Conservation (phyloP, 805 yeast genomes). For the Nakazawaea molendinolei region DNA sequence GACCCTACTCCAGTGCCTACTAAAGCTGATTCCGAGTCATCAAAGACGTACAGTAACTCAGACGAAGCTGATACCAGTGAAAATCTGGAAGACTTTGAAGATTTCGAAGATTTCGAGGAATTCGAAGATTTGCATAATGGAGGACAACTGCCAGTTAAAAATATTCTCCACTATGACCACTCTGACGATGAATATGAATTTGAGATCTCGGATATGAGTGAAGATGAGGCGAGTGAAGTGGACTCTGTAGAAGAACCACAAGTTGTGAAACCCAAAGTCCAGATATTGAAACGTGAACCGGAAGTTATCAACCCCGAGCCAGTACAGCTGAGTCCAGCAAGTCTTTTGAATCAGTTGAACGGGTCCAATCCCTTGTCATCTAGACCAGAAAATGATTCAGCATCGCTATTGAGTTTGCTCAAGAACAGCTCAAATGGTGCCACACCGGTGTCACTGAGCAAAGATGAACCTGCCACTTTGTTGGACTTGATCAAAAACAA, state of each 20-base stretch:
- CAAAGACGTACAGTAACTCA: no score
- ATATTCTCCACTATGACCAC: constrained; percentile 1
- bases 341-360: no score
- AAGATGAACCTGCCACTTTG: background rate
- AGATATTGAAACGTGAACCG: constrained; percentile 8
- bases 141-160: background rate
- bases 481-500: background rate
- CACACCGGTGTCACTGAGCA: background rate
- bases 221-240: background rate
- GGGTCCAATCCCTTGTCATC: no score
- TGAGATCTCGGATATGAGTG: background rate
- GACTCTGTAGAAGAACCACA: no score
- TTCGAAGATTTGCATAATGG: background rate
- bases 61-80: no score
- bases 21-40: no score
- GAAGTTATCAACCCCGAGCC: no score
- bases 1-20: no score
- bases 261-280: constrained; percentile 1
- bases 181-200: constrained; percentile 8
- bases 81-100: constrained; percentile 8
- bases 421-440: background rate
- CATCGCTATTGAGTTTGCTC: background rate
- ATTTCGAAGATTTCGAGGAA: constrained; percentile 11
- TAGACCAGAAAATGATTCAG: no score
- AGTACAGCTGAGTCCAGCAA: no score